Conservation (phyloP, 2,329 filamentous ascomycete species). For the Sphaerulina vaccinii region DNA sequence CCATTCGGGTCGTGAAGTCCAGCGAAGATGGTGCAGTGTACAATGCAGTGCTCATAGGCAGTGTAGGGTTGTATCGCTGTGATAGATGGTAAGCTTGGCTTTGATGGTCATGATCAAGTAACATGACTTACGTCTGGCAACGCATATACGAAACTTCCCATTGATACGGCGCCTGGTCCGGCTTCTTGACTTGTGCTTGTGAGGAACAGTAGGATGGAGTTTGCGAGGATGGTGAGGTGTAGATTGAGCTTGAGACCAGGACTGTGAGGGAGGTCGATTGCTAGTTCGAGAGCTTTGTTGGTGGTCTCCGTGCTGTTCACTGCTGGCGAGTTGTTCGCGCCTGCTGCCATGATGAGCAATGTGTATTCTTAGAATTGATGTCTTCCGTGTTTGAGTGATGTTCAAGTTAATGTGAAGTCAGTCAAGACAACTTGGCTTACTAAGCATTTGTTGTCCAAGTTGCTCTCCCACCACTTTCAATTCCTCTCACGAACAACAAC, state of each 20-base stretch:
- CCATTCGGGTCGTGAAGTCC: slow-evolving; percentile 82
- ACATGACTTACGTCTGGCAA: slow-evolving; percentile 71
- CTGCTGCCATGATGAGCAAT: slow-evolving; percentile 26
- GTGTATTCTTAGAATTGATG: neutral
- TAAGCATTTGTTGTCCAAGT: no score
- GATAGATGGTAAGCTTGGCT: neutral
- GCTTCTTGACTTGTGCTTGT: slow-evolving; percentile 53
- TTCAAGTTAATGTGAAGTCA: no score
- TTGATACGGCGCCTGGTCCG: slow-evolving; percentile 44
- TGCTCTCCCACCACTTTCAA: no score
- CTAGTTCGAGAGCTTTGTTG: slow-evolving; percentile 53
- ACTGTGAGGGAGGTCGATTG: slow-evolving; percentile 57
- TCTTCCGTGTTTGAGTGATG: neutral
- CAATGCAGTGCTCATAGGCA: slow-evolving; percentile 74
- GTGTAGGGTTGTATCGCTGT: slow-evolving; percentile 46
- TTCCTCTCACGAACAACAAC: neutral
- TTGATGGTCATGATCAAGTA: neutral
- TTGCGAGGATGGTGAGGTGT: slow-evolving; percentile 56
- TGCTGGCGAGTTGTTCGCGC: slow-evolving; percentile 9
- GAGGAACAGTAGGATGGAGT: slow-evolving; percentile 57
- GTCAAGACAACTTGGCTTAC: no score
- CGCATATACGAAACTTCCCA: slow-evolving; percentile 92
- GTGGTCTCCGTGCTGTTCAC: slow-evolving; percentile 31
- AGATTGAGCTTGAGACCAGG: slow-evolving; percentile 59
- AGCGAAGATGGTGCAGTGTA: slow-evolving; percentile 73